These are phyloP conservation scores for Trichoderma brevicompactum DNA, from an alignment of 2,329 filamentous ascomycete genomes.

Conservation along the genomic window DNA sequence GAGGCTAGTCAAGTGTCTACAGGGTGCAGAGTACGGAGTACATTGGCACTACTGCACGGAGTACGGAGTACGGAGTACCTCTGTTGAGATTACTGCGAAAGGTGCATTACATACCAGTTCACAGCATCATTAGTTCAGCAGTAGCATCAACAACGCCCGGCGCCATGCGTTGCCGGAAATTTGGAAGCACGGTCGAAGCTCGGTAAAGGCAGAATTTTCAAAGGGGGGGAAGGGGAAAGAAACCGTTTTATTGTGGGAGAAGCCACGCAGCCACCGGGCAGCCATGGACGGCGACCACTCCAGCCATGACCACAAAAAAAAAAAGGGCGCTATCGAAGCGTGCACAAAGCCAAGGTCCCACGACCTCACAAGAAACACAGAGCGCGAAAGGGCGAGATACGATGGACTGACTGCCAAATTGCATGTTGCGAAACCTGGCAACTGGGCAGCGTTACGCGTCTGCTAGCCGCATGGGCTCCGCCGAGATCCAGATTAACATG, in stretches of 20 bases:
- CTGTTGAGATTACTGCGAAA: too few relatives aligned
- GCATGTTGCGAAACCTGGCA: not conserved
- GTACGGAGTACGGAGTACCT: too few relatives aligned
- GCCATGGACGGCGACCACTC: slow-evolving; percentile 8
- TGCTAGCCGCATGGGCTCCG: not conserved
- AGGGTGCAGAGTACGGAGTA: too few relatives aligned
- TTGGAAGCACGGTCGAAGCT: slow-evolving; percentile 4
- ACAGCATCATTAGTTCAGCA: too few relatives aligned
- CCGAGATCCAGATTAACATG: slow-evolving; percentile 3
- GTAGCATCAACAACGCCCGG: not conserved
- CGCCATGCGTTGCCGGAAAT: not conserved
- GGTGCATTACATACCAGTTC: too few relatives aligned
- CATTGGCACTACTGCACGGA: too few relatives aligned
- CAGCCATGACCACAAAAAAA: not conserved
- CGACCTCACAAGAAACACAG: not conserved
- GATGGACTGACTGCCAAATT: not conserved
- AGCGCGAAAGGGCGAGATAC: slow-evolving; percentile 2
- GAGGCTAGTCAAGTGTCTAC: too few relatives aligned
- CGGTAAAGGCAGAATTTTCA: slow-evolving; percentile 3
- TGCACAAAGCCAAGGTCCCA: not conserved
- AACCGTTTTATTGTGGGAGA: not conserved
- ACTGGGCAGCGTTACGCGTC: not conserved
- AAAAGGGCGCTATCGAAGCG: not conserved
- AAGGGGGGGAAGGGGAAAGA: not conserved
- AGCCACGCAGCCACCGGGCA: slow-evolving; percentile 7